Evolutionary conservation across 2,329 filamentous ascomycete species (phyloP), one percentile per base, ranked within the genome.

Genomic region (Pseudogymnoascus sp.): DNA sequence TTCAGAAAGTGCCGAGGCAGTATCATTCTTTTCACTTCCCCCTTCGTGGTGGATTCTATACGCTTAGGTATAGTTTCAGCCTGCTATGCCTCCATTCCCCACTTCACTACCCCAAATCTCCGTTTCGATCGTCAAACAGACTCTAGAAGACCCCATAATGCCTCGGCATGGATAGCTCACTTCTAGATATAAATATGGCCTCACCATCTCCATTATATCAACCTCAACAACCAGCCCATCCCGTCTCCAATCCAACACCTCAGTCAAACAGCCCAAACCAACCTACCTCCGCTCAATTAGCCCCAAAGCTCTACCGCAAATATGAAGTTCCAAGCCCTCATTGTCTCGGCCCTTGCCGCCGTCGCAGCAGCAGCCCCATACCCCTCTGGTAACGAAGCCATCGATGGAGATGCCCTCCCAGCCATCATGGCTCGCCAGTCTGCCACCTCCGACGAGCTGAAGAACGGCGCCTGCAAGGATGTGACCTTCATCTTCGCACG

Each of bases 401-500:
- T 39, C 5, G 59, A 61, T 1, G 51, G 8, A 12, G 59, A 61
- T 6, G 59, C 59, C 3, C 34, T 42, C 16, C 59, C 59, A 11
- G 59, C 18, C 1, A 61, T 61, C 12, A 42, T 61, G 37, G 59
- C 34, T 16, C 59, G 59, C 12, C 59, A 61, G 18, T 37, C 59
- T 26, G 11, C 59, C 18, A 61, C 18, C 59, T 61, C 57, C 1
- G 65, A 67, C 14, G 67, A 68, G 18, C 66, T 63, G 37, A 66
- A 60, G 5, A 29, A 39, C 14, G 60, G 64, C 23, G 67, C 64
- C 6, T 80, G 78, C 71, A 73, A 71, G 66, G 71, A 74, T 31
- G 70, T 79, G 21, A 76, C 79, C 26, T 77, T 81, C 60, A 77
- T 81, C 57, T 81, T 78, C 66, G 78, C 79, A 8, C 76, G 79